Evolutionary conservation across 2,329 filamentous ascomycete genomes (phyloP), one percentile per base, ranked within the genome.

Genomic region (Boeremia exigua): DNA sequence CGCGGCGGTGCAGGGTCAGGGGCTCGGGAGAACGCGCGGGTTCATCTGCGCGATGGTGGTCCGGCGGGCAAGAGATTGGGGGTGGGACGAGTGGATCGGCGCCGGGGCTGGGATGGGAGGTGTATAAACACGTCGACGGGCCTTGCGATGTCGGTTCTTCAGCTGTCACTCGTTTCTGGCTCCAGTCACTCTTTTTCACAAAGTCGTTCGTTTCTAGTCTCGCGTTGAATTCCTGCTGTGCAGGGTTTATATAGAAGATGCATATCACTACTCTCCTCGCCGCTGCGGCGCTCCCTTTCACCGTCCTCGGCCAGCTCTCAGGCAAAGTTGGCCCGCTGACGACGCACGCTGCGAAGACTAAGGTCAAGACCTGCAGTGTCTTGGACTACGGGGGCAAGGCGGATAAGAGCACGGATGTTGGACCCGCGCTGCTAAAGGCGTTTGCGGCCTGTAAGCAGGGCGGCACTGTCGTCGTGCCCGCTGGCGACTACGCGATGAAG

Each of bases 331-430:
- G 72, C 4, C 73, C 69, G 27, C 55, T 66, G 37, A 75, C 74
- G 14, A 61, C 61, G 7, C 59, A 67, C 33, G 64, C 71, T 14
- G 59, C 60, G 15, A 85, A 85, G 65, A 73, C 70, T 37, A 75
- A 75, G n/a, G 75, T 71, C 42, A 82, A 82, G 61, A 79, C 78
- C 10, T 85, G 82, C 71, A 81, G 80, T 62, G 81, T 85, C 32
- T 74, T 81, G 47, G 70, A 80, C 56, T 84, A 84, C 61, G 82
- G 82, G 11, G 82, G 75, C 8, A 76, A 75, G 27, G 81, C 82
- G 1, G 80, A 81, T 65, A 79, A 80, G 55, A 72, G 74, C n/a
- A 81, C 80, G 4, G 82, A 85, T 61, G 67, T 85, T 23, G 80
- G 81, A 0, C 72, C 78, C 2, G 74, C 82, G 9, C 72, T 85